Percentiles rank a stretch among this genome's conserved stretches.
phyloP scores from a whole-genome alignment of 1,284 basidiomycete species.

The Malassezia obtusa region DNA sequence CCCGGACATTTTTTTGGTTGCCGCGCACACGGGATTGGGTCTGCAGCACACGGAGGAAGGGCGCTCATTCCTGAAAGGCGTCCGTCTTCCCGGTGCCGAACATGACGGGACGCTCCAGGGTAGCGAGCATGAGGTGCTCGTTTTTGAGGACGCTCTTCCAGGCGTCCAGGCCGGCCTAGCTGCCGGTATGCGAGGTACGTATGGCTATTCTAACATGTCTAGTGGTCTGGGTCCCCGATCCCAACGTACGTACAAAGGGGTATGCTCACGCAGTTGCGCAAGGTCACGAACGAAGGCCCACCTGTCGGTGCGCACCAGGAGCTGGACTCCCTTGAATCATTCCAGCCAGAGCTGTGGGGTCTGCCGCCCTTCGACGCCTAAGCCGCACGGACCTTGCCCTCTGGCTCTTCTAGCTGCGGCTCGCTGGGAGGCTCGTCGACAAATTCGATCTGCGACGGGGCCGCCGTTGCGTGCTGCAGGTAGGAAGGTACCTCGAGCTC shows the following conservation, averaged over 20 bases:
- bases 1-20: constrained; percentile 47
- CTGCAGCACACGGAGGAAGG: constrained; percentile 19
- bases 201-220: neutral
- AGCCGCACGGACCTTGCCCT: constrained; percentile 10
- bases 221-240: constrained; percentile 47
- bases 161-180: constrained; percentile 41
- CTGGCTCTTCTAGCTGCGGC: neutral
- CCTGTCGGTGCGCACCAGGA: constrained; percentile 31
- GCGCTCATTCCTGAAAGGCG: constrained; percentile 14
- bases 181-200: constrained; percentile 44
- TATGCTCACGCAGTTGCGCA: constrained; percentile 6
- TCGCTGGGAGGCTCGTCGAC: constrained; percentile 30
- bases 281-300: constrained; percentile 16
- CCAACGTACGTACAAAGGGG: constrained; percentile 21
- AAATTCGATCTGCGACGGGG: constrained; percentile 33
- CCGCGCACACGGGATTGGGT: constrained; percentile 37
- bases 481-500: constrained; percentile 55
- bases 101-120: constrained; percentile 27
- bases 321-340: constrained; percentile 38
- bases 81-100: constrained; percentile 30
- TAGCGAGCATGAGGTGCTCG: constrained; percentile 37
- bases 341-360: constrained; percentile 40
- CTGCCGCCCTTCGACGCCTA: constrained; percentile 33
- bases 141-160: constrained; percentile 47
- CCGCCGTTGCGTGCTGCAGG: constrained; percentile 19